Conservation (phyloP, 345 rosid genomes). For the Orychophragmus violaceus region DNA sequence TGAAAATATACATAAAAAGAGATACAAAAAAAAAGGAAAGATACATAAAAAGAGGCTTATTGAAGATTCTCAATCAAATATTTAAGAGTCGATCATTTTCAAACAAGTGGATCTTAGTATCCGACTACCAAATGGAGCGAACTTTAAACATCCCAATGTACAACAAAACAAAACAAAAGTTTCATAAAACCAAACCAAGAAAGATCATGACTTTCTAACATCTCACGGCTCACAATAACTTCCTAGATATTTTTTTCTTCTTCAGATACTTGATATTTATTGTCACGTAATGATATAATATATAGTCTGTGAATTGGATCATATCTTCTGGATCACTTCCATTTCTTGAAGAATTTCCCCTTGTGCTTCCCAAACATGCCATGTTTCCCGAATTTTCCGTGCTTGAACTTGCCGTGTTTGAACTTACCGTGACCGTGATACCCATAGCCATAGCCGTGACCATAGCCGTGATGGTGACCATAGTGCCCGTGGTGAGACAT, state of each 20-base stretch:
- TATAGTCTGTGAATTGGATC: background rate
- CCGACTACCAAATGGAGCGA: background rate
- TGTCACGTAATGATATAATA: background rate
- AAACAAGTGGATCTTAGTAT: slow-evolving; percentile 22
- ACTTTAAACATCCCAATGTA: slow-evolving; percentile 16
- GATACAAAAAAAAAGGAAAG: background rate
- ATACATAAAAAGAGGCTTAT: background rate
- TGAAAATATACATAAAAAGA: no score
- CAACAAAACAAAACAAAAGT: background rate
- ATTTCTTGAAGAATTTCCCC: slow-evolving; percentile 47
- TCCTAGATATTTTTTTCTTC: background rate
- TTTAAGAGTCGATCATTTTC: background rate
- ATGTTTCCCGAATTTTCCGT: slow-evolving; percentile 60
- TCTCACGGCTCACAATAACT: background rate
- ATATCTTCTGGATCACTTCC: slow-evolving; percentile 40
- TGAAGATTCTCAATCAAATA: background rate
- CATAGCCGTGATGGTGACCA: background rate
- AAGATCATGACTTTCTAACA: slow-evolving; percentile 1
- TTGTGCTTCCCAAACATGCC: slow-evolving; percentile 68
- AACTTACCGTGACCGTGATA: slow-evolving; percentile 61
- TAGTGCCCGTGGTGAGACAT: background rate
- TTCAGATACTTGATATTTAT: background rate
- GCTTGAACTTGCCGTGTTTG: slow-evolving; percentile 67
- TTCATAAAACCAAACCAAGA: slow-evolving; percentile 5
- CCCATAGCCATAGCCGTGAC: slow-evolving; percentile 17